Evolutionary conservation across 306 rosid genomes (phyloP).

Genomic region (Dryas drummondii): DNA sequence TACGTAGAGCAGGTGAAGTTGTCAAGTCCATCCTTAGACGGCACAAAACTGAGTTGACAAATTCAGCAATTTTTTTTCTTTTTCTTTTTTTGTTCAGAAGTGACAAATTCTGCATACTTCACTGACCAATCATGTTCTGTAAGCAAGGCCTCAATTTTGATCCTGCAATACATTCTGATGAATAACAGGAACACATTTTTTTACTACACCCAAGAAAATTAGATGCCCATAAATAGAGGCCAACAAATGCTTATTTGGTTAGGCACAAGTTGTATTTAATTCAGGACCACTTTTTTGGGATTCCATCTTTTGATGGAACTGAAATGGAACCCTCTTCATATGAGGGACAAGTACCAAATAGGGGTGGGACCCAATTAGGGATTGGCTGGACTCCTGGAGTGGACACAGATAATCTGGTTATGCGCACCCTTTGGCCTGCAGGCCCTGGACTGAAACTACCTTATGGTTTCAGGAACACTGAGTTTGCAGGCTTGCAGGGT

Average conservation of each 20-base stretch:
- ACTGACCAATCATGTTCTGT: not conserved
- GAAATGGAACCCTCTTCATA: not conserved
- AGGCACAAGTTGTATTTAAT: conserved; percentile 14
- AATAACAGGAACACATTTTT: not conserved
- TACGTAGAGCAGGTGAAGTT: not conserved
- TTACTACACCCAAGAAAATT: not conserved
- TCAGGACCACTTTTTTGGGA: conserved; percentile 24
- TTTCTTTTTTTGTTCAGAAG: not conserved
- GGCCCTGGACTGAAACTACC: no score
- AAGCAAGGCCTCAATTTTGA: not conserved
- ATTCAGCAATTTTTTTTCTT: not conserved
- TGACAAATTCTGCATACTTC: not conserved
- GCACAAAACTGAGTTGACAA: not conserved
- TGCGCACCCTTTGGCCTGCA: no score
- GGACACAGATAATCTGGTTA: not conserved
- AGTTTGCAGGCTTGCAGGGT: not conserved
- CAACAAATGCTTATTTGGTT: not conserved
- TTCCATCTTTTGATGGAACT: conserved; percentile 21
- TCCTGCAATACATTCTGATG: not conserved
- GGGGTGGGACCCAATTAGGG: not conserved
- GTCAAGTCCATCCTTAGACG: not conserved
- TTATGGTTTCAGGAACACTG: no score
- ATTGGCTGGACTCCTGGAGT: not conserved
- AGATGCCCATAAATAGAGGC: not conserved
- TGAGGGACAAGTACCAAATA: not conserved